phyloP scores from a whole-genome alignment of 331 rosid species.

The Ulmus americana region DNA sequence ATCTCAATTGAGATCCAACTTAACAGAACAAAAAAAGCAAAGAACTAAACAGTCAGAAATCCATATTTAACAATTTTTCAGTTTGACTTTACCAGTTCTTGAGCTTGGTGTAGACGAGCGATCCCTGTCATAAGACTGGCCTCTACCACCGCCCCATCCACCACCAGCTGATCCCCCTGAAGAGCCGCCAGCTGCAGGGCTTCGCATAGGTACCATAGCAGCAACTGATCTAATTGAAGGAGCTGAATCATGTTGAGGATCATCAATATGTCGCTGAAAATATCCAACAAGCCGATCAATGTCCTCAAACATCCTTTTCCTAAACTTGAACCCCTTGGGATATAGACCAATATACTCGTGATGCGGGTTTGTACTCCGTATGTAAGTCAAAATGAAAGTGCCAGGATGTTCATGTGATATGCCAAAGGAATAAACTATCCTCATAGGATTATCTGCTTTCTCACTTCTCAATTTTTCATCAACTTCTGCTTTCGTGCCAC shows the following conservation, averaged over 20 bases:
- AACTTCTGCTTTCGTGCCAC: constrained; percentile 80
- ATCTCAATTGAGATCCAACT: too few relatives aligned
- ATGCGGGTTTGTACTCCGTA: constrained; percentile 93
- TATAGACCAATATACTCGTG: constrained; percentile 92
- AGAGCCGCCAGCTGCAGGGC: constrained; percentile 89
- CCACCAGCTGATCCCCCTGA: constrained; percentile 74
- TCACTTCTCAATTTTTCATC: constrained; percentile 79
- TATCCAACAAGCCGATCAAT: constrained; percentile 86
- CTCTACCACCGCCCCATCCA: constrained; percentile 87
- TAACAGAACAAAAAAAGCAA: background rate
- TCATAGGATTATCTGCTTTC: constrained; percentile 70
- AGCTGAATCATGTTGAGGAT: constrained; percentile 64
- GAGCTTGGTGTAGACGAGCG: constrained; percentile 86
- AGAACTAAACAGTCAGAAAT: background rate
- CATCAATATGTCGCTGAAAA: constrained; percentile 88
- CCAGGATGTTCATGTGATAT: constrained; percentile 94
- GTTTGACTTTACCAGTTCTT: constrained; percentile 56
- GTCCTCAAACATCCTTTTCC: constrained; percentile 92
- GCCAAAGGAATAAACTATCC: constrained; percentile 88
- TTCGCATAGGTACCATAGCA: constrained; percentile 98
- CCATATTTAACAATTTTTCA: background rate
- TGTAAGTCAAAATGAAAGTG: constrained; percentile 75
- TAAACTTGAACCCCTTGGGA: constrained; percentile 93
- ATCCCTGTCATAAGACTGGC: constrained; percentile 71
- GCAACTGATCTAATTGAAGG: constrained; percentile 95